Evolutionary conservation across 345 rosid species (phyloP).

Genomic region (Aquilaria sinensis): DNA sequence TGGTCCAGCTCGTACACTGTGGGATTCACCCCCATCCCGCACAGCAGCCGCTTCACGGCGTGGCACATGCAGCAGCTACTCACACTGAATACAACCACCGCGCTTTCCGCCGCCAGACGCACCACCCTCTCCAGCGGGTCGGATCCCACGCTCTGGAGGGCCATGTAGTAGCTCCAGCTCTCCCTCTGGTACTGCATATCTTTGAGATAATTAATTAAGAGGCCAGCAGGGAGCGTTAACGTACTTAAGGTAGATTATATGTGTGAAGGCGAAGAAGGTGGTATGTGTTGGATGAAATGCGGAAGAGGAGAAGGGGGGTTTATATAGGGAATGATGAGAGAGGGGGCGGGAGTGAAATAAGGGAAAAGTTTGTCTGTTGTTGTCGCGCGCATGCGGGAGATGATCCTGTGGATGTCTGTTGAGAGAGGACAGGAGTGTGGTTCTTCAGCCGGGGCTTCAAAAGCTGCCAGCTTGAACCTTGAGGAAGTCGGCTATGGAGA

Average conservation of each 20-base stretch:
- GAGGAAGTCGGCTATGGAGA: background rate
- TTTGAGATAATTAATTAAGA: background rate
- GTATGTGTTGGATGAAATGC: background rate
- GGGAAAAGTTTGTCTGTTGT: conserved; percentile 27
- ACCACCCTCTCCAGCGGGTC: conserved; percentile 44
- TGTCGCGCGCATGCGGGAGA: conserved; percentile 40
- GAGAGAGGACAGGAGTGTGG: conserved; percentile 3
- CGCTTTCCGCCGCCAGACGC: conserved; percentile 51
- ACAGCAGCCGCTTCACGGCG: conserved; percentile 58
- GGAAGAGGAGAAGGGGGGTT: background rate
- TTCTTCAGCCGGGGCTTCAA: background rate
- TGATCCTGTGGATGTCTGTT: conserved; percentile 26
- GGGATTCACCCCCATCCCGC: conserved; percentile 71
- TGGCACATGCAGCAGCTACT: conserved; percentile 74
- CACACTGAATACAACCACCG: conserved; percentile 61
- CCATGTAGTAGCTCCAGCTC: conserved; percentile 17
- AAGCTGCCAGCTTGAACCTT: conserved; percentile 17
- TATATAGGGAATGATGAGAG: background rate
- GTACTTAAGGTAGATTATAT: too few species aligned
- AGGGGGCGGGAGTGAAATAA: conserved; percentile 11
- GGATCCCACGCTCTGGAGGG: conserved; percentile 10
- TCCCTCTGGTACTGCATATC: conserved; percentile 21
- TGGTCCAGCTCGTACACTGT: conserved; percentile 54
- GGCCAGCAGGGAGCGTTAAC: too few species aligned
- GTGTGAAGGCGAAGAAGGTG: background rate